Conservation (phyloP, 768 basidiomycete species). For the Leccinum rimulosum region DNA sequence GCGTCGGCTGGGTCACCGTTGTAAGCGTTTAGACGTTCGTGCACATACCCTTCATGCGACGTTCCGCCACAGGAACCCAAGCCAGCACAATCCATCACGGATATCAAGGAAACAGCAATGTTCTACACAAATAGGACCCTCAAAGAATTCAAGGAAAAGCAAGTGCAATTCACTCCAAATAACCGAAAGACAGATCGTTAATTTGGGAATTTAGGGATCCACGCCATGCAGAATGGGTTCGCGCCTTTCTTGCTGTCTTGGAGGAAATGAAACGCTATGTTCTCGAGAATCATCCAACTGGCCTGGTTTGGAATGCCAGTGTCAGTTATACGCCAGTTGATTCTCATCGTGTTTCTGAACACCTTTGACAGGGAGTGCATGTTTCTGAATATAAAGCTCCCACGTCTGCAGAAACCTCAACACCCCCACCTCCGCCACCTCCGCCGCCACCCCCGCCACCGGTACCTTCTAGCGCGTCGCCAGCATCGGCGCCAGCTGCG, state of each 20-base stretch:
- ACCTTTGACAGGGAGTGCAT: conserved; percentile 48
- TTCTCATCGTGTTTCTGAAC: background rate
- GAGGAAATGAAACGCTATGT: conserved; percentile 83
- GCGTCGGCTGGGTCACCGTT: conserved; percentile 83
- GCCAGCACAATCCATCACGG: conserved; percentile 75
- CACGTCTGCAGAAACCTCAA: conserved; percentile 26
- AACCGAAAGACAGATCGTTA: conserved; percentile 1
- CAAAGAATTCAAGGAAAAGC: conserved; percentile 94
- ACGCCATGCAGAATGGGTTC: conserved; percentile 88
- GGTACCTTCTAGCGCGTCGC: conserved; percentile 35
- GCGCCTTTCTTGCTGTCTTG: conserved; percentile 62
- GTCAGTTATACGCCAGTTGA: conserved; percentile 36
- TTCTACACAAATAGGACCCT: conserved; percentile 91
- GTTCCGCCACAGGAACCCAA: conserved; percentile 53
- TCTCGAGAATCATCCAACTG: conserved; percentile 81
- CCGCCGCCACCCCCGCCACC: conserved; percentile 54
- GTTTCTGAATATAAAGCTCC: conserved; percentile 52
- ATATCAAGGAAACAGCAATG: conserved; percentile 80
- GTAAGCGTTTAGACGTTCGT: conserved; percentile 44
- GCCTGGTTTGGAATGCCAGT: conserved; percentile 84
- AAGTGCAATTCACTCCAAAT: conserved; percentile 24
- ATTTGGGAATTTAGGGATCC: conserved; percentile 57
- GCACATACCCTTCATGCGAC: background rate
- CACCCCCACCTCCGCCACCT: conserved; percentile 50
- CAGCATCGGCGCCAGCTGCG: conserved; percentile 41